A percentile compares a stretch with the other conserved stretches of the same genome.
phyloP scores from a whole-genome alignment of 2,329 filamentous ascomycete species.

The Fusarium sarcochroum region DNA sequence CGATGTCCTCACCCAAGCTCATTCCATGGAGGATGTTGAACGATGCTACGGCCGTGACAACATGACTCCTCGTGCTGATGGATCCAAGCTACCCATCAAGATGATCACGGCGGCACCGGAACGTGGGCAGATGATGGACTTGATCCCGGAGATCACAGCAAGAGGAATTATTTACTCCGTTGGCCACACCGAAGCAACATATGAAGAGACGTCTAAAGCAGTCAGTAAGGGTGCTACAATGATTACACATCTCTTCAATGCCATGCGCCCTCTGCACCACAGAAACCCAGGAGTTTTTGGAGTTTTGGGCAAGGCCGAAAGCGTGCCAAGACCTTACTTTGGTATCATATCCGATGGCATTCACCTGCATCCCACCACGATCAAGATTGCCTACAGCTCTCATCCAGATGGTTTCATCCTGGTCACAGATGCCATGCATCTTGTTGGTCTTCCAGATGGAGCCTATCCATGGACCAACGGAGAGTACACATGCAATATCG shows the following conservation, averaged over 20 bases:
- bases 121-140: conserved; percentile 75
- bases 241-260: conserved; percentile 96
- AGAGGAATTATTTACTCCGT: conserved; percentile 82
- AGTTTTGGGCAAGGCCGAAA: conserved; percentile 78
- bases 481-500: conserved; percentile 67
- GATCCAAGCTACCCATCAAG: conserved; percentile 68
- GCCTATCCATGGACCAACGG: conserved; percentile 89
- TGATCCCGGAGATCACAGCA: conserved; percentile 76
- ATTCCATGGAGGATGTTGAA: conserved; percentile 75
- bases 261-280: conserved; percentile 91
- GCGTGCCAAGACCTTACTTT: conserved; percentile 77
- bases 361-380: conserved; percentile 87
- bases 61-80: conserved; percentile 60
- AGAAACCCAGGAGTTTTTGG: conserved; percentile 93
- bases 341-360: conserved; percentile 93
- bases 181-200: conserved; percentile 89
- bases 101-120: conserved; percentile 93
- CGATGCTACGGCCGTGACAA: conserved; percentile 81
- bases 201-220: conserved; percentile 81
- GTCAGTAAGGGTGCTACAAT: conserved; percentile 84
- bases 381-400: conserved; percentile 90
- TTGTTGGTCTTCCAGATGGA: conserved; percentile 87
- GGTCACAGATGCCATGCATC: conserved; percentile 92
- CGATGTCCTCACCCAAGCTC: conserved; percentile 76
- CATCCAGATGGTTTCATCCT: conserved; percentile 89